Evolutionary conservation across 371 early-diverging fungal species (phyloP).

Genomic region (Chytridium lagenaria): DNA sequence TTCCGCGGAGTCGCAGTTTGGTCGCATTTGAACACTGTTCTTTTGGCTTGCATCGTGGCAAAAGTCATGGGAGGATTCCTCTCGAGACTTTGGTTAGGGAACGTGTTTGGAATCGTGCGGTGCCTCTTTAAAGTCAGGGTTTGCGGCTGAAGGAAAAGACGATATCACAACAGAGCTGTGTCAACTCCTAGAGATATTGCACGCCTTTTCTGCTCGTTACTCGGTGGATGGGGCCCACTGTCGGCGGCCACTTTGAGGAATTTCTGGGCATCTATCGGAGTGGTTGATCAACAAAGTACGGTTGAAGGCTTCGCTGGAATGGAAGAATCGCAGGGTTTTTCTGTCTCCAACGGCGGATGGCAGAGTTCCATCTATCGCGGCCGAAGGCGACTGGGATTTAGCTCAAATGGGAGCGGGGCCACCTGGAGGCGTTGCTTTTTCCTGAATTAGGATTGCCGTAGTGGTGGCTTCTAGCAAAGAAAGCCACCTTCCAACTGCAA

Average conservation of each 20-base stretch:
- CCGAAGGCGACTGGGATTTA: conserved; percentile 10
- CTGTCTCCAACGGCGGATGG: background rate
- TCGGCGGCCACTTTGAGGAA: background rate
- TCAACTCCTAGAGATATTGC: conserved; percentile 4
- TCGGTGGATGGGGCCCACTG: conserved; percentile 12
- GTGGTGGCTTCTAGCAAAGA: background rate
- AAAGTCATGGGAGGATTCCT: background rate
- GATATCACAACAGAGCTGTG: background rate
- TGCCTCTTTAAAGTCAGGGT: background rate
- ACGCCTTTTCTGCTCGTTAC: conserved; percentile 4
- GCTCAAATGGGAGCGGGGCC: background rate
- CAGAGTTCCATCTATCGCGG: background rate
- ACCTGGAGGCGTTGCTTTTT: background rate
- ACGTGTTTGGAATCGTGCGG: conserved; percentile 7
- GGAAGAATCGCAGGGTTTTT: background rate
- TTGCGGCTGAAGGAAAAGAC: conserved; percentile 2
- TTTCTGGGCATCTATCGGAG: background rate
- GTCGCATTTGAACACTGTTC: background rate
- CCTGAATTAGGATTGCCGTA: conserved; percentile 6
- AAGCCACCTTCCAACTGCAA: background rate
- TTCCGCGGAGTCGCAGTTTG: background rate
- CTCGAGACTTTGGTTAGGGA: conserved; percentile 3
- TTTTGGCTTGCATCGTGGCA: background rate
- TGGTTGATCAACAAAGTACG: background rate
- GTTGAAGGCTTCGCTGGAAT: background rate